These are phyloP conservation scores for Trichaptum fuscoviolaceum DNA, from an alignment of 768 basidiomycete genomes.

Conservation along the genomic window DNA sequence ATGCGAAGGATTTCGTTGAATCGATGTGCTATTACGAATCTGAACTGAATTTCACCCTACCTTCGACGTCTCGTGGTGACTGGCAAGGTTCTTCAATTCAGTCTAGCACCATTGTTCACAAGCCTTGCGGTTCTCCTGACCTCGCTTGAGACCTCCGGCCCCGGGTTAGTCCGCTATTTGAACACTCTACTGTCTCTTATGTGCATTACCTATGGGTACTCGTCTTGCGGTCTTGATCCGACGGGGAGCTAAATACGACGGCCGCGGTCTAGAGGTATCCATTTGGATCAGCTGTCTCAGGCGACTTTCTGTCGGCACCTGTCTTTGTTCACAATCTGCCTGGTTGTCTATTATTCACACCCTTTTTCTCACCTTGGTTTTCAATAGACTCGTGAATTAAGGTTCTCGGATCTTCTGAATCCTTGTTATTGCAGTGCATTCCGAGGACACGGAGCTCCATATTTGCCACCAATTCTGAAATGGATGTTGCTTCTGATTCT, in stretches of 20 bases:
- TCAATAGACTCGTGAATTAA: not conserved
- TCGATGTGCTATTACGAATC: not conserved
- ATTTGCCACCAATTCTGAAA: not conserved
- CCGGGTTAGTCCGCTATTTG: not conserved
- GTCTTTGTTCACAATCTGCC: not conserved
- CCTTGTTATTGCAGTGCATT: not conserved
- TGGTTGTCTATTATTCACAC: not conserved
- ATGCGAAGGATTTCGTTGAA: not conserved
- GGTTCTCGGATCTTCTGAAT: not conserved
- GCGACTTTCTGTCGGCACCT: not conserved
- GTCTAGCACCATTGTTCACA: not conserved
- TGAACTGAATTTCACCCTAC: not conserved
- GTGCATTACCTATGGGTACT: not conserved
- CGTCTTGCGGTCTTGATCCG: not conserved
- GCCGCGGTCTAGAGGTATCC: not conserved
- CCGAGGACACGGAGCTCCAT: not conserved
- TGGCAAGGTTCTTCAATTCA: not conserved
- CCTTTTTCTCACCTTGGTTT: not conserved
- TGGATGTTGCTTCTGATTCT: not conserved
- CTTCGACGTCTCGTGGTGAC: not conserved
- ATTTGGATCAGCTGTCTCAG: not conserved
- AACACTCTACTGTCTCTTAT: not conserved
- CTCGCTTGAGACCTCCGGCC: not conserved
- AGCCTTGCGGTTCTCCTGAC: slow-evolving; percentile 1
- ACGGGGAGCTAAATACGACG: not conserved